phyloP scores from a whole-genome alignment of 2,329 filamentous ascomycete species.

The Geosmithia morbida region DNA sequence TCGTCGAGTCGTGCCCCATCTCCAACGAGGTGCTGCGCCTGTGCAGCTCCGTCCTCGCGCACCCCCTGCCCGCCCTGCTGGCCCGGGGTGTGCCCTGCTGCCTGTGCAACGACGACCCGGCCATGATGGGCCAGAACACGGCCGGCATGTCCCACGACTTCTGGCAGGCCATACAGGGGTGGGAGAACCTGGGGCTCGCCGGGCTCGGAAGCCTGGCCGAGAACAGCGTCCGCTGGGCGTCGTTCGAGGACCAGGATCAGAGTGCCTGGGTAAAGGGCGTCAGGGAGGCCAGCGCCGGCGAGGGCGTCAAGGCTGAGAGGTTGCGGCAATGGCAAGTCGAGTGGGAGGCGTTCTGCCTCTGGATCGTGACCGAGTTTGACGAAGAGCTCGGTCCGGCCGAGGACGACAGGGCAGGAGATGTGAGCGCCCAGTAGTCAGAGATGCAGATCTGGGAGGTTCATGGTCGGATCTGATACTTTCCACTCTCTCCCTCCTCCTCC shows the following conservation, averaged over 20 bases:
- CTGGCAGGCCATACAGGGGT: conserved; percentile 84
- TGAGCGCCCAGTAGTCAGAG: background rate
- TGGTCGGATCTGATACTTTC: too few relatives aligned
- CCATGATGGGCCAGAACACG: conserved; percentile 70
- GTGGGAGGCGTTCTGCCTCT: conserved; percentile 85
- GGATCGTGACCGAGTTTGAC: conserved; percentile 68
- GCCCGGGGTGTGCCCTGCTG: conserved; percentile 73
- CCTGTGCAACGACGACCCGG: conserved; percentile 83
- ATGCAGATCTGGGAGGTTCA: too few relatives aligned
- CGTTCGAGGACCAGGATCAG: conserved; percentile 64
- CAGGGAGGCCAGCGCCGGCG: conserved; percentile 58
- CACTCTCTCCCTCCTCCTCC: too few relatives aligned
- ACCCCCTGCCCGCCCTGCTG: conserved; percentile 72
- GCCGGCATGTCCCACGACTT: conserved; percentile 85
- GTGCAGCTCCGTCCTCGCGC: conserved; percentile 59
- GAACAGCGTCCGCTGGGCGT: conserved; percentile 83
- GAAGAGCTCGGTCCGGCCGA: conserved; percentile 38
- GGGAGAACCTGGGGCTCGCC: conserved; percentile 80
- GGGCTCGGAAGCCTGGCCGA: conserved; percentile 79
- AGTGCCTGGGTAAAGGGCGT: conserved; percentile 61
- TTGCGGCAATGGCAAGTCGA: conserved; percentile 66
- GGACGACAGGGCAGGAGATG: background rate
- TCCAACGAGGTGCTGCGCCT: conserved; percentile 79
- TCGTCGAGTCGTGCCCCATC: conserved; percentile 83
- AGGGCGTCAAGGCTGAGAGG: conserved; percentile 53